Percentiles rank a stretch among this genome's conserved stretches.
Conservation (phyloP, 257 asterid genomes). For the Ligustrum vulgare region DNA sequence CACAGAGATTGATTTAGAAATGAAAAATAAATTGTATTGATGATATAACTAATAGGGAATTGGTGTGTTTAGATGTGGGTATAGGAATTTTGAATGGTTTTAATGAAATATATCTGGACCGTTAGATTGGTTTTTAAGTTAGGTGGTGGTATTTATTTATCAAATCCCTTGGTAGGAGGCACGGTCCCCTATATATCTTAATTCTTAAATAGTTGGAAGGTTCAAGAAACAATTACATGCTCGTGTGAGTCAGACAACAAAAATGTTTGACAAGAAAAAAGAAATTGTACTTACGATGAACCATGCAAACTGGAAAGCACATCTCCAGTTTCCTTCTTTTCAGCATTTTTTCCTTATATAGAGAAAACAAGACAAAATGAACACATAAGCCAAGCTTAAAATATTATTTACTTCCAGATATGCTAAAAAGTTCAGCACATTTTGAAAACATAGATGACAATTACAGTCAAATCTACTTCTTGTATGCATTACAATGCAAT, state of each 20-base stretch:
- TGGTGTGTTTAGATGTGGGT: background rate
- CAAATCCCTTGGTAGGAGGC: background rate
- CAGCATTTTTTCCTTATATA: constrained; percentile 66
- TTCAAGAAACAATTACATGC: background rate
- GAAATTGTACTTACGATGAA: constrained; percentile 72
- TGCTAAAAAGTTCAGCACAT: background rate
- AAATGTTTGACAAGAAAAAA: constrained; percentile 17
- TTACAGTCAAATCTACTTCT: background rate
- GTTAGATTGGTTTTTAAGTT: background rate
- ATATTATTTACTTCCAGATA: background rate
- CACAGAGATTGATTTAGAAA: background rate
- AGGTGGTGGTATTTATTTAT: background rate
- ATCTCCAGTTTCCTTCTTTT: constrained; percentile 83
- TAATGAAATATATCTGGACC: background rate
- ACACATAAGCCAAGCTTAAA: constrained; percentile 21
- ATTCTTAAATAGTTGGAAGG: constrained; percentile 4
- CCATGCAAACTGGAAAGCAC: constrained; percentile 79
- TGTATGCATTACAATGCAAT: background rate
- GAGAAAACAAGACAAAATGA: constrained; percentile 20
- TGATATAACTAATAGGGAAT: background rate
- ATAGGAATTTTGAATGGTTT: background rate
- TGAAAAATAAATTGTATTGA: background rate
- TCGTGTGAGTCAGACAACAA: background rate
- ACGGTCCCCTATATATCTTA: constrained; percentile 2
- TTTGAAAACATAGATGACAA: constrained; percentile 13